phyloP scores from a whole-genome alignment of 148 eudicot species.

The Rhododendron ovatum region DNA sequence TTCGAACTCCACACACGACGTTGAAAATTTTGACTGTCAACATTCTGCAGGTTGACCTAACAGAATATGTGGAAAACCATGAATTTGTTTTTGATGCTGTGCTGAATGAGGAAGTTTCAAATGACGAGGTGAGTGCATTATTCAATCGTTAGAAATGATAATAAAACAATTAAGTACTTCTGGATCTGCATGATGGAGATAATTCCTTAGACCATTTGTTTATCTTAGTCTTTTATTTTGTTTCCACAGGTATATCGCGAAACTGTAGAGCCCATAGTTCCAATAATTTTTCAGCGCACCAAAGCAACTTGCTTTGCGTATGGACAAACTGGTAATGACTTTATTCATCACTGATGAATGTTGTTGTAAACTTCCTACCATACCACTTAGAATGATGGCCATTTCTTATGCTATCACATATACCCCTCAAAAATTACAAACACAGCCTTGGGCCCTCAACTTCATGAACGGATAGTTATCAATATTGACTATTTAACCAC shows the following conservation, averaged over 20 bases:
- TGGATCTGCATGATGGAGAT: not conserved
- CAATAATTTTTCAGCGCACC: constrained; percentile 92
- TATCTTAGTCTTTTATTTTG: constrained; percentile 3
- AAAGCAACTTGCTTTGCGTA: constrained; percentile 99
- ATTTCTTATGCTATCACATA: not conserved
- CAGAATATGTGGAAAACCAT: constrained; percentile 90
- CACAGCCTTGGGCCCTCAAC: not conserved
- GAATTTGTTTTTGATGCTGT: constrained; percentile 99
- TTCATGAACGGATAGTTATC: not conserved
- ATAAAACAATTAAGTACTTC: not conserved
- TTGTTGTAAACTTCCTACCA: not conserved
- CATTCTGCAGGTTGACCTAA: constrained; percentile 82
- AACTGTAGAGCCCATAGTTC: constrained; percentile 97
- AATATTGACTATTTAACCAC: not conserved
- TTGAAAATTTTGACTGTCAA: constrained; percentile 3
- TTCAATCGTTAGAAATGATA: not conserved
- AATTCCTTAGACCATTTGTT: not conserved
- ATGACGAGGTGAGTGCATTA: constrained; percentile 70
- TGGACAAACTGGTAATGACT: constrained; percentile 83
- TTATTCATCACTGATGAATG: not conserved
- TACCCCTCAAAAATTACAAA: not conserved
- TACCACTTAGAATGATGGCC: not conserved
- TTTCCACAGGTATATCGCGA: constrained; percentile 77
- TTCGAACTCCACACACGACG: not conserved
- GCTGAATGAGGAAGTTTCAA: constrained; percentile 93